A percentile compares a stretch with the other conserved stretches of the same genome.
Conservation (phyloP, 176 grass and related monocot genomes). For the Carex littledalei region DNA sequence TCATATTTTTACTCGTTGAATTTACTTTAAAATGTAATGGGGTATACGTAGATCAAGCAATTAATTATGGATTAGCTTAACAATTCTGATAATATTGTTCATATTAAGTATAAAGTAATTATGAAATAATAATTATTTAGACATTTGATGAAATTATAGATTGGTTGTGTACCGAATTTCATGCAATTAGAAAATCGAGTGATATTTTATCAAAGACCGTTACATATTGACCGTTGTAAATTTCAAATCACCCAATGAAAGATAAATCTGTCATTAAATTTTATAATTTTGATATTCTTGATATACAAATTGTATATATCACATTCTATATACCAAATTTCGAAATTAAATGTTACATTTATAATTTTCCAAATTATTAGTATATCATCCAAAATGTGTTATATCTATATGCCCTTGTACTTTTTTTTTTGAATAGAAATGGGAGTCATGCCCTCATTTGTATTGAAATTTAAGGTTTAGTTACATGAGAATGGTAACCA, state of each 20-base stretch:
- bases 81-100: neutral
- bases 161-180: neutral
- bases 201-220: neutral
- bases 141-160: neutral
- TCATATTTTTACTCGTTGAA: neutral
- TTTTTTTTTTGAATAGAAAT: no score
- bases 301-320: neutral
- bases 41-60: neutral
- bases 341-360: neutral
- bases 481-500: no score
- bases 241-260: neutral
- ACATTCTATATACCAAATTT: neutral
- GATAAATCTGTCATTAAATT: neutral
- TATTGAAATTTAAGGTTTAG: no score
- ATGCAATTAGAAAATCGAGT: neutral
- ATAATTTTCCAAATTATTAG: no score
- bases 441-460: no score
- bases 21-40: neutral
- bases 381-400: no score
- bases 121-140: neutral
- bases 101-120: neutral
- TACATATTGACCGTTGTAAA: neutral
- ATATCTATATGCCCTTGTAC: no score
- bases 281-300: neutral
- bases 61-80: neutral